phyloP scores from a whole-genome alignment of 106 monocot genomes.

The Ottelia alismoides region DNA sequence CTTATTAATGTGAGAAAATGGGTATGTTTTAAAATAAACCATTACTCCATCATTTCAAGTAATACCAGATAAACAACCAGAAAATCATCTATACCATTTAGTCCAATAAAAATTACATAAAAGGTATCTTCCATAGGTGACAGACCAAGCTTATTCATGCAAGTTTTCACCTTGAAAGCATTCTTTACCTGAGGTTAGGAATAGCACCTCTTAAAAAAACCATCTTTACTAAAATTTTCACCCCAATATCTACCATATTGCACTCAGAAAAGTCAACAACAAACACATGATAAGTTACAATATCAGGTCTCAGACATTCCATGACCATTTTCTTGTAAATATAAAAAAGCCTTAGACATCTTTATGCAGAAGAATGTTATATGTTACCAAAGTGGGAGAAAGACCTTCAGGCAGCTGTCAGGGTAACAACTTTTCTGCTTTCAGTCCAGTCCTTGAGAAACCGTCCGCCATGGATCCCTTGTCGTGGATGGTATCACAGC shows the following conservation, averaged over 20 bases:
- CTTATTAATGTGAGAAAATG: slow-evolving; percentile 82
- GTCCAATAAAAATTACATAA: slow-evolving; percentile 50
- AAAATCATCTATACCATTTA: slow-evolving; percentile 58
- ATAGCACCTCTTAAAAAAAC: slow-evolving; percentile 24
- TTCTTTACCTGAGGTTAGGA: slow-evolving; percentile 36
- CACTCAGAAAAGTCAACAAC: slow-evolving; percentile 54
- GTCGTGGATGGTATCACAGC: too few relatives aligned
- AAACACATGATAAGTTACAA: slow-evolving; percentile 44
- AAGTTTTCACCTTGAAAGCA: slow-evolving; percentile 37
- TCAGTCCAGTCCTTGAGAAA: slow-evolving; percentile 40
- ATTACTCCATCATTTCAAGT: slow-evolving; percentile 58
- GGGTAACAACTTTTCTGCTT: slow-evolving; percentile 31
- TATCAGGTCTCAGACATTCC: slow-evolving; percentile 47
- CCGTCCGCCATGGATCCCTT: slow-evolving; percentile 60
- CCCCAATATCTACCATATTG: slow-evolving; percentile 45
- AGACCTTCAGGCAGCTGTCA: slow-evolving; percentile 47
- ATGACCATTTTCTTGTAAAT: slow-evolving; percentile 44
- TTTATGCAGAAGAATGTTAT: slow-evolving; percentile 70
- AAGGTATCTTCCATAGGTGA: slow-evolving; percentile 37
- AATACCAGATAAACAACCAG: slow-evolving; percentile 34
- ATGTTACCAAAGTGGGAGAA: slow-evolving; percentile 39
- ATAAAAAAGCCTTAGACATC: slow-evolving; percentile 22
- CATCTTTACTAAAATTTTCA: slow-evolving; percentile 83
- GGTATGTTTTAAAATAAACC: slow-evolving; percentile 42
- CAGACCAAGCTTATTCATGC: slow-evolving; percentile 50